Evolutionary conservation across 202 grass and related monocot species (phyloP).

Genomic region (Eragrostis tef): DNA sequence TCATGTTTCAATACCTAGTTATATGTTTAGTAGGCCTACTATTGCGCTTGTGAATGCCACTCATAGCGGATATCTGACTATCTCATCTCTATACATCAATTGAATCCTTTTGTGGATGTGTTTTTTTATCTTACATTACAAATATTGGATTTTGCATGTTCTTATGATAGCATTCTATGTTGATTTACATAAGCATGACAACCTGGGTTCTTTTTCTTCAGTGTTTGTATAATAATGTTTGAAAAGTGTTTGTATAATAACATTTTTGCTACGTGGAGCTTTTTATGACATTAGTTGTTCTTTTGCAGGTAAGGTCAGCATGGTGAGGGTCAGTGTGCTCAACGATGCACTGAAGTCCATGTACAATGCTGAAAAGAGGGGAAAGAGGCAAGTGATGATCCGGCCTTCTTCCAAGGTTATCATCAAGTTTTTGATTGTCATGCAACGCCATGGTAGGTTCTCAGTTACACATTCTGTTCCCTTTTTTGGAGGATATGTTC

Average conservation of each 20-base stretch:
- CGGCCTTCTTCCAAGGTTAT: conserved; percentile 62
- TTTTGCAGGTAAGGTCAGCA: conserved; percentile 34
- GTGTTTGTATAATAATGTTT: background rate
- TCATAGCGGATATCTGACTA: background rate
- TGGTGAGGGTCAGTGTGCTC: conserved; percentile 65
- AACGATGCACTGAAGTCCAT: conserved; percentile 66
- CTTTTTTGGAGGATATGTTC: background rate
- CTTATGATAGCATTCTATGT: background rate
- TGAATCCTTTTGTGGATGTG: background rate
- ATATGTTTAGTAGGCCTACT: background rate
- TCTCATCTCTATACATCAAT: background rate
- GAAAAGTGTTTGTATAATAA: background rate
- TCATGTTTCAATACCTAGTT: background rate
- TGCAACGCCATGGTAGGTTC: conserved; percentile 58
- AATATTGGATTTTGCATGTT: background rate
- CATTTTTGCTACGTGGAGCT: background rate
- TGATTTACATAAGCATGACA: background rate
- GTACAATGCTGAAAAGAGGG: conserved; percentile 64
- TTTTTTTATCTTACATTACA: background rate
- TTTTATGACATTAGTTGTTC: background rate
- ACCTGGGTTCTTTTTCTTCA: background rate
- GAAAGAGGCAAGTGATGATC: conserved; percentile 62
- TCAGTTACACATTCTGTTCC: background rate
- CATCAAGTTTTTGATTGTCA: conserved; percentile 62
- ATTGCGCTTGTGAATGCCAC: background rate